Evolutionary conservation across 1,139 yeast genomes (phyloP).

Genomic region (Saccharomyces pastorianus): DNA sequence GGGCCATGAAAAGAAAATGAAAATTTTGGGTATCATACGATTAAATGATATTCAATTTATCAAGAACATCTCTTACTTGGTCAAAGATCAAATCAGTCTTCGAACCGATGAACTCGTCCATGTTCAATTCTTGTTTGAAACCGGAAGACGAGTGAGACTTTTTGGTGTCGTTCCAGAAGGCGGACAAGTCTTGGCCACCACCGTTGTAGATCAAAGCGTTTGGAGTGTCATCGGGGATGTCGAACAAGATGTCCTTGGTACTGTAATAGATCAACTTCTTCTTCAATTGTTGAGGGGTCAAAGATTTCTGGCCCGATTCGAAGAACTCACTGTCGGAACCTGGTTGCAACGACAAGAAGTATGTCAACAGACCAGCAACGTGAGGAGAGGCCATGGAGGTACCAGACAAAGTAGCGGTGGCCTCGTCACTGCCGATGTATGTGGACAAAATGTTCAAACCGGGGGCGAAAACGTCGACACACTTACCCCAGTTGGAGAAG

Average conservation of each 20-base stretch:
- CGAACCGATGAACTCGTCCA: slow-evolving; percentile 13
- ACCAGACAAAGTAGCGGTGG: slow-evolving; percentile 89
- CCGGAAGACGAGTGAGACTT: not conserved
- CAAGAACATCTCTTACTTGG: slow-evolving; percentile 21
- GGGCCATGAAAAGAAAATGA: not conserved
- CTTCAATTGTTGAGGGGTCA: slow-evolving; percentile 83
- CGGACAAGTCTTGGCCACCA: slow-evolving; percentile 72
- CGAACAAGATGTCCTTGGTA: slow-evolving; percentile 58
- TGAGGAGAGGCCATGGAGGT: slow-evolving; percentile 99
- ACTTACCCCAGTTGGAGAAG: slow-evolving; percentile 74
- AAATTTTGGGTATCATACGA: not conserved
- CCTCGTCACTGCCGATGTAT: slow-evolving; percentile 75
- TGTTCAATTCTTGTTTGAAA: slow-evolving; percentile 4
- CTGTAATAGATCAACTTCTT: slow-evolving; percentile 77
- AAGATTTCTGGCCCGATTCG: slow-evolving; percentile 46
- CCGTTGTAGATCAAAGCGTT: slow-evolving; percentile 89
- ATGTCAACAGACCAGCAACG: slow-evolving; percentile 81
- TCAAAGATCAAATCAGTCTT: slow-evolving; percentile 19
- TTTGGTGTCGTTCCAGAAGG: slow-evolving; percentile 48
- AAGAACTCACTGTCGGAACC: slow-evolving; percentile 67
- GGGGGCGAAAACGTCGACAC: slow-evolving; percentile 83
- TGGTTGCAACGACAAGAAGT: slow-evolving; percentile 88
- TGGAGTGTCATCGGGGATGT: slow-evolving; percentile 73
- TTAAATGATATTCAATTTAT: slow-evolving; percentile 19
- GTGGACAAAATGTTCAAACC: slow-evolving; percentile 76